Percentiles rank a stretch among this genome's conserved stretches.
Conservation (phyloP, 2,329 filamentous ascomycete genomes). For the Elsinoe perseae region DNA sequence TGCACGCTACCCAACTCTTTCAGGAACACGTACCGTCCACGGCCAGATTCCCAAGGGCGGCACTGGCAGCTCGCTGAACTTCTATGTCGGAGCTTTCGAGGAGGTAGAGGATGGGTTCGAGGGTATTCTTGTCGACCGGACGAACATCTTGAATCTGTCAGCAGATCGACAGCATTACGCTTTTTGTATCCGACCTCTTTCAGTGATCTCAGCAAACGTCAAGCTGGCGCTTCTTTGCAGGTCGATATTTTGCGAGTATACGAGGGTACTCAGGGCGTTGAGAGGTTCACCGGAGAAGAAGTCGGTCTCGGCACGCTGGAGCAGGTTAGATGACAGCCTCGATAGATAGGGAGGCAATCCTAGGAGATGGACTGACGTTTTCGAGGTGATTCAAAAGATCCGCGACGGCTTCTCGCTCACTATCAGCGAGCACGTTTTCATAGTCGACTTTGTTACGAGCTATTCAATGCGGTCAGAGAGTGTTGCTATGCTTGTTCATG, state of each 20-base stretch:
- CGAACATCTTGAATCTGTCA: constrained; percentile 64
- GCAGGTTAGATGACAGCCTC: constrained; percentile 11
- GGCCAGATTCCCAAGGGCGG: constrained; percentile 88
- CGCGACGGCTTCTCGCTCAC: constrained; percentile 91
- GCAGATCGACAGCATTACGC: constrained; percentile 15
- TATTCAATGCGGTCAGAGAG: constrained; percentile 26
- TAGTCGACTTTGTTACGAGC: constrained; percentile 42
- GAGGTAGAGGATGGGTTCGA: constrained; percentile 91
- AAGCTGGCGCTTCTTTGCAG: constrained; percentile 93
- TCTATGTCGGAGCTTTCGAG: constrained; percentile 94
- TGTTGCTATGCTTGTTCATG: background rate
- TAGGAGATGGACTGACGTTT: constrained; percentile 57
- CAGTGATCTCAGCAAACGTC: constrained; percentile 97
- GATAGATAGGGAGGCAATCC: constrained; percentile 28
- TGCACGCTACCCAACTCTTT: background rate
- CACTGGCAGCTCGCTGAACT: constrained; percentile 92
- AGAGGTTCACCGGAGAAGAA: constrained; percentile 97
- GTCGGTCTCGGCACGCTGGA: constrained; percentile 85
- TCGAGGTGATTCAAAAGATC: constrained; percentile 93
- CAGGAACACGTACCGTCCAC: constrained; percentile 67
- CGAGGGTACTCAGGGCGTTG: constrained; percentile 84
- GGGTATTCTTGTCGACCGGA: constrained; percentile 87
- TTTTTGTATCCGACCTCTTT: constrained; percentile 61
- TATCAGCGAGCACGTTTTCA: constrained; percentile 63
- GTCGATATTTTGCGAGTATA: constrained; percentile 98